phyloP scores from a whole-genome alignment of 129 eudicot genomes.

The Kitagawia praeruptora region DNA sequence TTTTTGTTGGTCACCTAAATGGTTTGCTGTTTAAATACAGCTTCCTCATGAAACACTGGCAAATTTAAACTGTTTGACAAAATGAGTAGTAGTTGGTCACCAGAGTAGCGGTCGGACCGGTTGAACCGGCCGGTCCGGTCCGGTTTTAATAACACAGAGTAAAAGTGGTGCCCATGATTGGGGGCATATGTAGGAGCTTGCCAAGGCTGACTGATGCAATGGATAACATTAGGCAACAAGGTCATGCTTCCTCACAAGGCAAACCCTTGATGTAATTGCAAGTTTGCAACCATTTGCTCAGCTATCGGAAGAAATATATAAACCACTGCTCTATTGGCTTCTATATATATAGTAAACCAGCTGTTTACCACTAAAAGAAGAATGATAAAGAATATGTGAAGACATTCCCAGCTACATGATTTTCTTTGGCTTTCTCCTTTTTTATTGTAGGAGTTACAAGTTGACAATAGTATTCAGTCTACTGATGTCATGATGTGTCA shows the following conservation, averaged over 20 bases:
- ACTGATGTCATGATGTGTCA: background rate
- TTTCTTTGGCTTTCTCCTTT: background rate
- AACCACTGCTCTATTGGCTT: background rate
- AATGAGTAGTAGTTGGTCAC: background rate
- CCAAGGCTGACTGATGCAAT: background rate
- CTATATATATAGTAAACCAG: background rate
- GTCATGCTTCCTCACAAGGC: background rate
- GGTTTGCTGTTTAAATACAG: background rate
- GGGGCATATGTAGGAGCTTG: background rate
- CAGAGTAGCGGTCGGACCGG: no score
- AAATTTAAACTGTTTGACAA: background rate
- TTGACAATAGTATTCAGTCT: background rate
- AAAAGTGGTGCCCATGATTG: background rate
- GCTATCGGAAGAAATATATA: background rate
- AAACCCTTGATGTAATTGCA: background rate
- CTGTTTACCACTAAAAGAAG: background rate
- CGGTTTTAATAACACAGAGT: no score
- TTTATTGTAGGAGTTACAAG: background rate
- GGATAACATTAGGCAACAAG: background rate
- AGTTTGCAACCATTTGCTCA: background rate
- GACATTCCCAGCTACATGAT: background rate
- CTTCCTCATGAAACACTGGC: background rate
- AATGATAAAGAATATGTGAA: background rate
- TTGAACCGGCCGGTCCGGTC: no score
- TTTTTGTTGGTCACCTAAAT: background rate